A percentile compares a stretch with the other conserved stretches of the same genome.
Conservation (phyloP, 2,329 filamentous ascomycete genomes). For the Endoconidiophora laricicola region DNA sequence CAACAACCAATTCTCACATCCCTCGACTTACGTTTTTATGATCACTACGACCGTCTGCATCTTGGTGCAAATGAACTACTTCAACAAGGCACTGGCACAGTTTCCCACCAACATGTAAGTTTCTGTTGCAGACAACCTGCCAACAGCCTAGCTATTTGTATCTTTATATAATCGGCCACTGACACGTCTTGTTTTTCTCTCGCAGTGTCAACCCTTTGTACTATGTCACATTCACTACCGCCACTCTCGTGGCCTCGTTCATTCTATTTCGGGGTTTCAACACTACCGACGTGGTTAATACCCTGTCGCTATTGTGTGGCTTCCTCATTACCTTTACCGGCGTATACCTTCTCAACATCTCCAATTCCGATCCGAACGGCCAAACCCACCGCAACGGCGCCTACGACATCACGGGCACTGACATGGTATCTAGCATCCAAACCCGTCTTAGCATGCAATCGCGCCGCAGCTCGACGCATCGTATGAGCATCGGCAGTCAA, state of each 20-base stretch:
- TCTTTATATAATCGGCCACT: not conserved
- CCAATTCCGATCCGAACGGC: slow-evolving; percentile 75
- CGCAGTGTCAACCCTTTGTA: slow-evolving; percentile 82
- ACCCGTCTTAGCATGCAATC: slow-evolving; percentile 90
- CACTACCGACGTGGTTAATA: slow-evolving; percentile 80
- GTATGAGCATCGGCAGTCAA: slow-evolving; percentile 47
- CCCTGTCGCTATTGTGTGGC: slow-evolving; percentile 76
- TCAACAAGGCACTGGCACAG: slow-evolving; percentile 94
- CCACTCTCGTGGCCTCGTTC: slow-evolving; percentile 84
- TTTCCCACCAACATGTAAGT: slow-evolving; percentile 94
- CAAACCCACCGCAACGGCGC: slow-evolving; percentile 45
- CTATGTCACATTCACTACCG: slow-evolving; percentile 94
- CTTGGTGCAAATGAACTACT: slow-evolving; percentile 98
- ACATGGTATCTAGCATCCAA: slow-evolving; percentile 75
- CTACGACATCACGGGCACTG: slow-evolving; percentile 72
- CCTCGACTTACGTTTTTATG: slow-evolving; percentile 93
- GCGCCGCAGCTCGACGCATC: slow-evolving; percentile 51
- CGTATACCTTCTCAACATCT: slow-evolving; percentile 93
- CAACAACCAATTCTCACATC: slow-evolving; percentile 87
- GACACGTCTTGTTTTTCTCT: not conserved
- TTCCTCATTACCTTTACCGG: slow-evolving; percentile 92
- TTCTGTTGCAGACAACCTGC: not conserved
- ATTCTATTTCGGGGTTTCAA: slow-evolving; percentile 95
- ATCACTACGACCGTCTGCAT: slow-evolving; percentile 90
- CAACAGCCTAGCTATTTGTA: not conserved